phyloP scores from a whole-genome alignment of 2,329 filamentous ascomycete species.

The Colletotrichum eremochloae region DNA sequence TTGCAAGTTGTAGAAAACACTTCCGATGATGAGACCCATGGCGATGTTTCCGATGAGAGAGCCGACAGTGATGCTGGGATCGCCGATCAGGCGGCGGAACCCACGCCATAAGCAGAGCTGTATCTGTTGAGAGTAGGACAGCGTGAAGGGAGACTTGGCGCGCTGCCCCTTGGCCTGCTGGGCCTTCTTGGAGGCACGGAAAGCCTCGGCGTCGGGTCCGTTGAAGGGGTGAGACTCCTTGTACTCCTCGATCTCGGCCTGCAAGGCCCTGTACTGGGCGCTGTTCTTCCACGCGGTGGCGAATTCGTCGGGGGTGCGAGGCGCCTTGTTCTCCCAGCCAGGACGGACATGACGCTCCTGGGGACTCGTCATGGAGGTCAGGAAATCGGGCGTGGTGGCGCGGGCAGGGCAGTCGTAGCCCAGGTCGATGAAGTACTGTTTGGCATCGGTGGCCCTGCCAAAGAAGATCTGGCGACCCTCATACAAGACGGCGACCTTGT shows the following conservation, averaged over 20 bases:
- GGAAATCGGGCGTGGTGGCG: slow-evolving; percentile 78
- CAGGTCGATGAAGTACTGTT: slow-evolving; percentile 74
- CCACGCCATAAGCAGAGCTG: slow-evolving; percentile 85
- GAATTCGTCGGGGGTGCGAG: slow-evolving; percentile 73
- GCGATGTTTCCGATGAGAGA: slow-evolving; percentile 78
- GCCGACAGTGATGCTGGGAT: slow-evolving; percentile 80
- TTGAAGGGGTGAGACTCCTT: slow-evolving; percentile 66
- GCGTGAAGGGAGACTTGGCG: slow-evolving; percentile 82
- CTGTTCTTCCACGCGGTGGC: slow-evolving; percentile 70
- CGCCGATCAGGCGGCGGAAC: slow-evolving; percentile 80
- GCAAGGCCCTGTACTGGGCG: slow-evolving; percentile 62
- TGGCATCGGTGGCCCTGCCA: slow-evolving; percentile 71
- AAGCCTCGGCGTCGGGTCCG: slow-evolving; percentile 68
- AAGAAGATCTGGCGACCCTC: slow-evolving; percentile 74
- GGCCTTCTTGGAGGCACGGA: slow-evolving; percentile 66
- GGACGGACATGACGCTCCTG: slow-evolving; percentile 67
- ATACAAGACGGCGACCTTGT: slow-evolving; percentile 71
- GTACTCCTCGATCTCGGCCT: slow-evolving; percentile 68
- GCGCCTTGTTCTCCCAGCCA: slow-evolving; percentile 68
- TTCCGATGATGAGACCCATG: slow-evolving; percentile 83
- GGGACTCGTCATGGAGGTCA: slow-evolving; percentile 77
- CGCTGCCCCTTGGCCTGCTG: slow-evolving; percentile 72
- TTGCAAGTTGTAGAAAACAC: slow-evolving; percentile 84
- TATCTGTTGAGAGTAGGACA: slow-evolving; percentile 83
- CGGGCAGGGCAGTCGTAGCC: slow-evolving; percentile 77